Evolutionary conservation across 148 eudicot genomes (phyloP).

Genomic region (Vaccinium macrocarpon): DNA sequence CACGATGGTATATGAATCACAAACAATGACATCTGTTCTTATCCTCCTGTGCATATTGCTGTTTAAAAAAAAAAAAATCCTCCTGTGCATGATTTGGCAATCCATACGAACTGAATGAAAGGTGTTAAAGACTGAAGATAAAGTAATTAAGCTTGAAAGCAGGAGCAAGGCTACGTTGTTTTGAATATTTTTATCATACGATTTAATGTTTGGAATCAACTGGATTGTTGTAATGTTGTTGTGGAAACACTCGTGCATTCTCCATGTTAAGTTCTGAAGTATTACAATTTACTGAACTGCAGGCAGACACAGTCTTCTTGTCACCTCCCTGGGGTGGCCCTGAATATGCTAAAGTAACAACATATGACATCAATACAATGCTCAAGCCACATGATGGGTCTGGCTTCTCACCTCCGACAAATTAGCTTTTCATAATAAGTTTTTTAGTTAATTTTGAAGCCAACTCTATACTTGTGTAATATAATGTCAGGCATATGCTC

Average conservation of each 20-base stretch:
- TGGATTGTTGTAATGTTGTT: not conserved
- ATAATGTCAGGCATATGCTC: conserved; percentile 39
- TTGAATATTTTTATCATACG: not conserved
- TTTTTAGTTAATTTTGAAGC: conserved; percentile 3
- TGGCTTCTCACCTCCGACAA: conserved; percentile 9
- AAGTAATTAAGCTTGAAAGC: not conserved
- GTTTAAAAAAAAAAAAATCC: not conserved
- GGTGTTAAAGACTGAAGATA: not conserved
- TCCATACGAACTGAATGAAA: not conserved
- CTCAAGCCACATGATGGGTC: conserved; percentile 82
- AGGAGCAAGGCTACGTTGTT: not conserved
- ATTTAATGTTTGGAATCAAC: not conserved
- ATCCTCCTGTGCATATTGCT: not conserved
- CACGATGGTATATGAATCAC: not conserved
- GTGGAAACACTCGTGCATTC: not conserved
- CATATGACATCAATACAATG: conserved; percentile 62
- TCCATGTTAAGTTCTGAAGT: conserved; percentile 7
- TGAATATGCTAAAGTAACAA: conserved; percentile 51
- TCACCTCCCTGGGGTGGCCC: conserved; percentile 99
- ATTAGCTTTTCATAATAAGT: not conserved
- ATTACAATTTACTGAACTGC: conserved; percentile 17
- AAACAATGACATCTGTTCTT: not conserved
- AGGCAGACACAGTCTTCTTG: conserved; percentile 73
- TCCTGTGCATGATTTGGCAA: not conserved
- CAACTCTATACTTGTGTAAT: conserved; percentile 12